Percentiles rank a stretch among this genome's conserved stretches.
These are phyloP conservation scores for Sugiyamaella qingdaonensis DNA, from an alignment of 805 yeast species.

Conservation along the genomic window DNA sequence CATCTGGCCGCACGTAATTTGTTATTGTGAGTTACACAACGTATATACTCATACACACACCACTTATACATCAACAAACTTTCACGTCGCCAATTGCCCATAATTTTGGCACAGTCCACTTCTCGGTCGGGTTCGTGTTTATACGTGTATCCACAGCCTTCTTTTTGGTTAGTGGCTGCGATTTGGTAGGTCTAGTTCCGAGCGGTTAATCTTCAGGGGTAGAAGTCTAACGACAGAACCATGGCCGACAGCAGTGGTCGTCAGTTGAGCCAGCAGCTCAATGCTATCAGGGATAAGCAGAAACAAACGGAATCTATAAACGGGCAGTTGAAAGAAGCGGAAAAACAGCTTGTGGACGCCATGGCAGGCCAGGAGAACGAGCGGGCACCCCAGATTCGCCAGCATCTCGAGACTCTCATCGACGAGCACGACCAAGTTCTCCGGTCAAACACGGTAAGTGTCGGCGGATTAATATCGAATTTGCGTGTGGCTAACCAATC, in stretches of 20 bases:
- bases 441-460: background rate
- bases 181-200: too few relatives aligned
- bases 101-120: too few relatives aligned
- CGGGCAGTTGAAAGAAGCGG: conserved; percentile 8
- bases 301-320: conserved; percentile 7
- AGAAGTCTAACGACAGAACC: too few relatives aligned
- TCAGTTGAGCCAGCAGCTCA: conserved; percentile 7
- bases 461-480: background rate
- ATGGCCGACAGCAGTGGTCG: background rate
- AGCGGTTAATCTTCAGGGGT: too few relatives aligned
- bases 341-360: conserved; percentile 3
- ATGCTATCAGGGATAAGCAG: conserved; percentile 5
- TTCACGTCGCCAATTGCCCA: too few relatives aligned
- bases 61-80: too few relatives aligned
- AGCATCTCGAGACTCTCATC: conserved; percentile 9
- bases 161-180: too few relatives aligned
- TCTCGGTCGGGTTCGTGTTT: too few relatives aligned
- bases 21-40: too few relatives aligned
- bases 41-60: too few relatives aligned
- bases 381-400: background rate
- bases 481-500: background rate
- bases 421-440: conserved; percentile 12
- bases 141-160: too few relatives aligned
- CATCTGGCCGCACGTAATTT: too few relatives aligned
- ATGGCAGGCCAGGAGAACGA: background rate